Evolutionary conservation across 2,329 filamentous ascomycete species (phyloP).

Genomic region (Thielaviopsis punctulata): DNA sequence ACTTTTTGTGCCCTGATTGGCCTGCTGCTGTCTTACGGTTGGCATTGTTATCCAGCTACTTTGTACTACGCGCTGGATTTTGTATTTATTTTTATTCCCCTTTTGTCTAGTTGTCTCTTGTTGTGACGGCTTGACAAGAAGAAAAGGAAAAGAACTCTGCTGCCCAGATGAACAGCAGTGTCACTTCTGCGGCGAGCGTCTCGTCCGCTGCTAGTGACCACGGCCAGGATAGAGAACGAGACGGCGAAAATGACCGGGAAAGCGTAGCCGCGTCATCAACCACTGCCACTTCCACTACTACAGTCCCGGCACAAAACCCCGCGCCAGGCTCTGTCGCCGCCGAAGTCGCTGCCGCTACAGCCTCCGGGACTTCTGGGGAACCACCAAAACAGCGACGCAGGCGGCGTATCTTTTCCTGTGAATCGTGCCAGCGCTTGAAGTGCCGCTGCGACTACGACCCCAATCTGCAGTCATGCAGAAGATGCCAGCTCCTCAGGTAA

Average conservation of each 20-base stretch:
- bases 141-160: no score
- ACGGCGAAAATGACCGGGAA: not conserved
- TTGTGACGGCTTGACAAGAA: not conserved
- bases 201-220: conserved; percentile 2
- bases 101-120: not conserved
- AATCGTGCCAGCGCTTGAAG: conserved; percentile 10
- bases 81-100: not conserved
- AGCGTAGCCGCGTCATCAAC: not conserved
- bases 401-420: conserved; percentile 9
- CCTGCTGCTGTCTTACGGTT: not conserved
- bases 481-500: conserved; percentile 9
- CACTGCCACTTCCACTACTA: not conserved
- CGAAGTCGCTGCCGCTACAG: conserved; percentile 4
- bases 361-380: not conserved
- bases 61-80: not conserved
- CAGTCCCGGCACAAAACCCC: not conserved
- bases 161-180: not conserved
- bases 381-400: conserved; percentile 8
- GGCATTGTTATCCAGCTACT: not conserved
- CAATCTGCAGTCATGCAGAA: conserved; percentile 8
- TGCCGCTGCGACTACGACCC: conserved; percentile 11
- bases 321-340: conserved; percentile 7
- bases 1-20: not conserved
- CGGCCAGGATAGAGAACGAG: not conserved
- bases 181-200: conserved; percentile 3